Evolutionary conservation across 2,329 filamentous ascomycete species (phyloP).

Genomic region (Elsinoe batatas): DNA sequence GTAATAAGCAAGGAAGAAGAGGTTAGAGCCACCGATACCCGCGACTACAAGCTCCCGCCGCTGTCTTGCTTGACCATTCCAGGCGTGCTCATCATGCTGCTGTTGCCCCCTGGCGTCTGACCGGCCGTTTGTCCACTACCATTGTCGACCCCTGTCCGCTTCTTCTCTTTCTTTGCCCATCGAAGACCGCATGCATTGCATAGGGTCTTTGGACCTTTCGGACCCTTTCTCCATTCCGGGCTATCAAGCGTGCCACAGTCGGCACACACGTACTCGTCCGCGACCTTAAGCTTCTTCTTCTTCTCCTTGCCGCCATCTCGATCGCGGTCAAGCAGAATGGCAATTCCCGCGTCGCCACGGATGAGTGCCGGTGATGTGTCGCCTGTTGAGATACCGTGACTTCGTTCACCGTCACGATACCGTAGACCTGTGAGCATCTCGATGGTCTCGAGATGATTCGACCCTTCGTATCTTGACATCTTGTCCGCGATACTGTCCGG

Average conservation of each 20-base stretch:
- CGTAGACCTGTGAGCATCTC: slow-evolving; percentile 85
- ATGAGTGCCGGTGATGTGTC: slow-evolving; percentile 71
- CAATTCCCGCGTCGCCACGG: slow-evolving; percentile 76
- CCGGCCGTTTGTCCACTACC: slow-evolving; percentile 7
- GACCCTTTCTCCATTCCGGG: slow-evolving; percentile 92
- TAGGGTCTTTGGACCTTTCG: slow-evolving; percentile 82
- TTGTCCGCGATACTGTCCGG: slow-evolving; percentile 74
- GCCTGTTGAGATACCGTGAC: slow-evolving; percentile 77
- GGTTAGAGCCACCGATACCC: background rate
- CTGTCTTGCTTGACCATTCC: slow-evolving; percentile 15
- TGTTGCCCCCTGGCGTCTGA: slow-evolving; percentile 12
- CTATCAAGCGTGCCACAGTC: slow-evolving; percentile 92
- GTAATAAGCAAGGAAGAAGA: background rate
- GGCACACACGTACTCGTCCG: slow-evolving; percentile 85
- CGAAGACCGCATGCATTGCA: slow-evolving; percentile 78
- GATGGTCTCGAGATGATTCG: slow-evolving; percentile 71
- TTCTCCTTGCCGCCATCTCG: slow-evolving; percentile 67
- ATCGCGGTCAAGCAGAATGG: slow-evolving; percentile 71
- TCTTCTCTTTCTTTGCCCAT: slow-evolving; percentile 34
- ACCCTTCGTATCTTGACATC: slow-evolving; percentile 70
- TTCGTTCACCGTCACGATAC: slow-evolving; percentile 82
- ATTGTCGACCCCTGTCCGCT: slow-evolving; percentile 18
- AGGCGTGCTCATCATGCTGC: slow-evolving; percentile 7
- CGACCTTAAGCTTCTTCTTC: slow-evolving; percentile 73
- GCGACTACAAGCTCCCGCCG: slow-evolving; percentile 12